Evolutionary conservation across 2,329 filamentous ascomycete genomes (phyloP).

Genomic region (Alternaria angustiovoidea): DNA sequence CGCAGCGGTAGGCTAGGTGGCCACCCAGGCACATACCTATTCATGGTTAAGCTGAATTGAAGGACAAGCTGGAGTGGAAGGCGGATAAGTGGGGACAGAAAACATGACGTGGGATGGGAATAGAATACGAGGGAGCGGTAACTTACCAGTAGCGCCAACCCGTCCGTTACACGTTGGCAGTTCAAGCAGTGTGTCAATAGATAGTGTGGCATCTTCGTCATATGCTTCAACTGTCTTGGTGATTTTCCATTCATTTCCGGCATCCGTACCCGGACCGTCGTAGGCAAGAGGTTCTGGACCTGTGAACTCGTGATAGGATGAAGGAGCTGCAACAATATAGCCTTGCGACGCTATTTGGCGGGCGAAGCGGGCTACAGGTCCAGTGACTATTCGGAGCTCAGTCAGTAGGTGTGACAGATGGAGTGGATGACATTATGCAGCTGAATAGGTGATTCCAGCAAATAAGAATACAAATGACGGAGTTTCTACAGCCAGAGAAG

Average conservation of each 20-base stretch:
- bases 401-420: neutral
- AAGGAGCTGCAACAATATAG: slow-evolving; percentile 91
- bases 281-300: slow-evolving; percentile 85
- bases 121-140: neutral
- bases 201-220: slow-evolving; percentile 66
- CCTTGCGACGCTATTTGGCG: slow-evolving; percentile 91
- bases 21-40: slow-evolving; percentile 85
- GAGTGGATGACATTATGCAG: neutral
- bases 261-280: slow-evolving; percentile 85
- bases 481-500: neutral
- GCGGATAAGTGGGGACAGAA: neutral
- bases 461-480: neutral
- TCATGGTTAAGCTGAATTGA: neutral
- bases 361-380: slow-evolving; percentile 86
- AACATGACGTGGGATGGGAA: neutral
- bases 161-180: slow-evolving; percentile 71
- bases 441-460: neutral
- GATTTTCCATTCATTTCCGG: slow-evolving; percentile 86
- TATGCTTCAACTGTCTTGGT: slow-evolving; percentile 86
- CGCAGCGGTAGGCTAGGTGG: slow-evolving; percentile 78
- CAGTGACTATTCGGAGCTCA: slow-evolving; percentile 67
- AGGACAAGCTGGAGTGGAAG: neutral
- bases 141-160: slow-evolving; percentile 57
- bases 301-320: slow-evolving; percentile 92
- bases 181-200: slow-evolving; percentile 52